Base-by-base conservation (phyloP, 176 grass and related monocot species). In the Lolium rigidum region DNA sequence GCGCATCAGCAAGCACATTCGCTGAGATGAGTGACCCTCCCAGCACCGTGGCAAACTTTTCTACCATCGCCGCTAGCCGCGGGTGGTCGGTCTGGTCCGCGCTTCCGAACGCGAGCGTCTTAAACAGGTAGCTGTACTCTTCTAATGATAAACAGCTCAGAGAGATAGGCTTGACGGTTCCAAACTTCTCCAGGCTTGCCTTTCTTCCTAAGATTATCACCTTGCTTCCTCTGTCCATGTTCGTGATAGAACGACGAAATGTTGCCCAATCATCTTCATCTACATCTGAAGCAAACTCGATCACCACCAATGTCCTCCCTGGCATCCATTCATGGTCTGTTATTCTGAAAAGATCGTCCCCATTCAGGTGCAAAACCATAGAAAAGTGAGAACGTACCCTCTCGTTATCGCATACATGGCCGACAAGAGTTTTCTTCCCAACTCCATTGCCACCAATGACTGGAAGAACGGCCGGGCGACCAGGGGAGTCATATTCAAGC, bases 81-180 rank as follows among this genome's bases (percentile, higher is more conserved):
- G 81, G 81, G 44, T 74, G 4, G 1, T 83, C 52, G 0, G 11
- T n/a, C 0, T 68, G 38, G 52, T 83, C 35, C 25, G 51, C 14
- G 5, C 81, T 83, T 74, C 69, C 69, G 18, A 83, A 74, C 17
- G 81, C 15, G 1, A 83, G 67, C 1, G n/a, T 47, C 21, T 83
- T 83, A 54, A 83, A 46, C 13, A 83, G 38, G 38, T 83, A 83
- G 2, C 9, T 56, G 65, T 43, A 70, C 50, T 82, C 80, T 14
- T 82, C 80, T 10, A 21, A 10, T 18, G 17, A 3, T 38, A 84
- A 5, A 1, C 2, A 26, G 7, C 48, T 14, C 10, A 84, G 54
- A 14, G 11, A 20, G 26, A 62, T 47, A 57, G 54, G 70, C 22
- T 62, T 59, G 9, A 61, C 6, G 2, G 81, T 83, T 83, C 81